Evolutionary conservation across 495 filamentous ascomycete genomes (phyloP).

Genomic region (Cairneyella variabilis): DNA sequence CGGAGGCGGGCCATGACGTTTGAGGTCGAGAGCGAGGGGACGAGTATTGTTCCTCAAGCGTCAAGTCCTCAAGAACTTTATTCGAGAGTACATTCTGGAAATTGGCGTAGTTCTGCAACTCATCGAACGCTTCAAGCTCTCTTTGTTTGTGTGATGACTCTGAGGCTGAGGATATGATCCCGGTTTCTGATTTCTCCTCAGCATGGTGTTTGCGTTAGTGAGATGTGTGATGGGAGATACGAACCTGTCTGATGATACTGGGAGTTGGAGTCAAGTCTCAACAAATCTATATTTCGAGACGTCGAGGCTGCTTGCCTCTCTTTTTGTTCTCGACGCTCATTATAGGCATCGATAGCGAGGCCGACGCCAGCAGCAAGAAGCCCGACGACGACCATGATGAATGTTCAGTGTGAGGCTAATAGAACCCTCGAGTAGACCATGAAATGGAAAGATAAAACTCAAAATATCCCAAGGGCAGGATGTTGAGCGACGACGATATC

Average conservation of each 20-base stretch:
- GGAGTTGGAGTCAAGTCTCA: neutral
- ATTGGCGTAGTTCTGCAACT: neutral
- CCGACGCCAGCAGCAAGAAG: conserved; percentile 5
- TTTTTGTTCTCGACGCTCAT: neutral
- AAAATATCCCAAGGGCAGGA: no score
- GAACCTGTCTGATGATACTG: neutral
- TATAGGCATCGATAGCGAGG: conserved; percentile 4
- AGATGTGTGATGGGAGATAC: neutral
- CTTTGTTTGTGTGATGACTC: neutral
- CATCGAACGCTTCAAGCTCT: neutral
- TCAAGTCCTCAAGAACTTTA: neutral
- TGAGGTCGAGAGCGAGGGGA: neutral
- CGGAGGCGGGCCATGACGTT: no score
- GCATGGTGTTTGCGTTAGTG: no score
- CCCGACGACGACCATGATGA: conserved; percentile 2
- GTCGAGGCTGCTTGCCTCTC: neutral
- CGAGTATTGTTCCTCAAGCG: neutral
- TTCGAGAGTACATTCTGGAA: neutral
- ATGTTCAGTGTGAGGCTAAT: no score
- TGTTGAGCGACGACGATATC: no score
- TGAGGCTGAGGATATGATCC: neutral
- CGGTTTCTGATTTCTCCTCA: no score
- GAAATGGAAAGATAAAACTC: no score
- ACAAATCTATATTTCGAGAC: neutral
- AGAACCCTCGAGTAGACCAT: no score